Conservation (phyloP, 108 stramenopile genomes). For the Pseudonitzschia delicatissima region DNA sequence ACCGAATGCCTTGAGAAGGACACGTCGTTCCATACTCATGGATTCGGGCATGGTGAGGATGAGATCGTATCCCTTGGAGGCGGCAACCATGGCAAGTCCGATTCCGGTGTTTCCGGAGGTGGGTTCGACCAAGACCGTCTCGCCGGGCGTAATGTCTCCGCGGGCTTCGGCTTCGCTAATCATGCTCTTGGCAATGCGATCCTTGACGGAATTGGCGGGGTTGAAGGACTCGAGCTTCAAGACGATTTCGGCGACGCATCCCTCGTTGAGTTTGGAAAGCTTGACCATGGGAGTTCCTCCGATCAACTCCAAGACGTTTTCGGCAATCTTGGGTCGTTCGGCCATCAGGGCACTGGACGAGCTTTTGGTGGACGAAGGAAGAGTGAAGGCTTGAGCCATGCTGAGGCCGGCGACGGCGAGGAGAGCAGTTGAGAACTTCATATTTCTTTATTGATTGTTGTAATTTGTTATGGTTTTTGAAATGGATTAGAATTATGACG, state of each 20-base stretch:
- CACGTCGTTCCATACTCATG: slow-evolving; percentile 73
- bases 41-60: slow-evolving; percentile 94
- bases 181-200: slow-evolving; percentile 70
- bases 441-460: neutral
- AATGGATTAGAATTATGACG: too few species aligned
- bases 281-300: slow-evolving; percentile 84
- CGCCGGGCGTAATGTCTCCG: slow-evolving; percentile 65
- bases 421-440: slow-evolving; percentile 15
- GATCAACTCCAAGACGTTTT: slow-evolving; percentile 79
- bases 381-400: slow-evolving; percentile 10
- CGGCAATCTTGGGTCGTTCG: slow-evolving; percentile 71
- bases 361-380: neutral
- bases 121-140: slow-evolving; percentile 68
- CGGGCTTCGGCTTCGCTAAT: slow-evolving; percentile 71
- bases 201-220: slow-evolving; percentile 75
- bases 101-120: slow-evolving; percentile 94
- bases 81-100: slow-evolving; percentile 83
- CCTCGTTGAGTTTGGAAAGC: slow-evolving; percentile 56
- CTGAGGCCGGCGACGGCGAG: slow-evolving; percentile 2
- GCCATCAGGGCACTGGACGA: slow-evolving; percentile 8
- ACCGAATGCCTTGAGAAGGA: slow-evolving; percentile 69
- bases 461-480: too few species aligned
- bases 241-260: slow-evolving; percentile 76
- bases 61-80: slow-evolving; percentile 75
- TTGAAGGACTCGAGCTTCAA: slow-evolving; percentile 61